Percentiles rank a stretch among this genome's conserved stretches.
These are phyloP conservation scores for Talaromyces islandicus DNA, from an alignment of 2,329 filamentous ascomycete species.

Conservation along the genomic window DNA sequence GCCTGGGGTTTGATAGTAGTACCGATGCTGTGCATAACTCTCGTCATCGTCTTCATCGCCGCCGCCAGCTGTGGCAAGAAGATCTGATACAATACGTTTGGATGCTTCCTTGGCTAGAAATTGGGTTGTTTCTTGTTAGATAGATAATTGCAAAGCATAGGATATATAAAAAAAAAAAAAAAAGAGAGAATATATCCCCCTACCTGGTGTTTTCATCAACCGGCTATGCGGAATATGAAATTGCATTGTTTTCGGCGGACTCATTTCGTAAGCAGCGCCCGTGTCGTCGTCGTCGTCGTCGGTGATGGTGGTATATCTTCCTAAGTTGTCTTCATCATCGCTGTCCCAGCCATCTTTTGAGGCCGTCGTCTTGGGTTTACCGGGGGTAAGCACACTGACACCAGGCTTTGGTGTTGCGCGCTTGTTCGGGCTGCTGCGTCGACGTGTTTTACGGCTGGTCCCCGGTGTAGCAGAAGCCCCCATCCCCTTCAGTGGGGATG, in stretches of 20 bases:
- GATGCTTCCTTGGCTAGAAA: conserved; percentile 44
- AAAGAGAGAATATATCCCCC: conserved; percentile 9
- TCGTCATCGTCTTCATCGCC: conserved; percentile 26
- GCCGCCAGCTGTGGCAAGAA: conserved; percentile 40
- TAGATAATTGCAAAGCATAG: too few species aligned
- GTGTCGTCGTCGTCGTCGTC: conserved; percentile 50
- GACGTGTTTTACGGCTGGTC: conserved; percentile 46
- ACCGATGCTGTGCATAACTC: conserved; percentile 2
- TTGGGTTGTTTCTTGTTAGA: neutral
- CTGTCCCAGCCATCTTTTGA: conserved; percentile 63
- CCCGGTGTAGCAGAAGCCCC: conserved; percentile 16
- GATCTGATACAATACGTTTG: conserved; percentile 43
- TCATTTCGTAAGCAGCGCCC: conserved; percentile 60
- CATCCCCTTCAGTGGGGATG: conserved; percentile 54
- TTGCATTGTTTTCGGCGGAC: conserved; percentile 71
- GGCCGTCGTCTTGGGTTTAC: conserved; percentile 27
- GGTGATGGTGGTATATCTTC: conserved; percentile 45
- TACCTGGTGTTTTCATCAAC: conserved; percentile 45
- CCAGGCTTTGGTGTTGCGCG: conserved; percentile 62
- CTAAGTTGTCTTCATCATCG: conserved; percentile 51
- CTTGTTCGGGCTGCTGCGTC: conserved; percentile 11
- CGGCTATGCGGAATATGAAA: conserved; percentile 47
- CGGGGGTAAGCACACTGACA: conserved; percentile 77
- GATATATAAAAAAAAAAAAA: neutral
- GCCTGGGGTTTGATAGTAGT: neutral